Base-by-base conservation (phyloP, 2,329 filamentous ascomycete genomes). In the Fusarium graminum region DNA sequence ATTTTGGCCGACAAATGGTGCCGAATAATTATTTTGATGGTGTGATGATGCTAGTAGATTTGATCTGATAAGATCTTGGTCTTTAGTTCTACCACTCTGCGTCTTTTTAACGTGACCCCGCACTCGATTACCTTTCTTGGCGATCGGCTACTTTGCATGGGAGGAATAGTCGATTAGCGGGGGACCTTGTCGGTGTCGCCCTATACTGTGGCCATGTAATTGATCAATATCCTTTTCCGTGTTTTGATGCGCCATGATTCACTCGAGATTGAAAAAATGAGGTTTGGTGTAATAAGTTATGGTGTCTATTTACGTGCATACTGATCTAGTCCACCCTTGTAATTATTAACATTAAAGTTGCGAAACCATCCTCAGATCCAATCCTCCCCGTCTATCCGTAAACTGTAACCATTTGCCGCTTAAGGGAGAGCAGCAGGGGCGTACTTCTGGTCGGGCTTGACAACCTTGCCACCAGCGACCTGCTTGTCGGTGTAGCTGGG, bases 401-500 rank as follows among this genome's bases (percentile, higher is more conserved):
- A n/a, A 9, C 43, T 19, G 5, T 39, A 2, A 17, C 17, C 11
- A 1, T 39, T 10, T 11, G 2, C 3, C 10, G 50, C 42, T 54
- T 61, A 65, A 41, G 68, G 62, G 45, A 72, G 67, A 42, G 59
- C 17, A 60, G 63, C 63, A 30, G 78, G 76, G 26, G 78, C 67
- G 71, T 82, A 83, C 72, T 75, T 79, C 77, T 81, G 79, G 76
- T 86, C 79, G 19, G 83, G 83, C 46, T 73, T 79, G 64, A 85
- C 83, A 25, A 80, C 78, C 46, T 76, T 72, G 44, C 82, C 83
- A 41, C 65, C 72, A 54, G 63, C 74, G 10, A 86, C 74, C 75
- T 85, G 78, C 46, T 75, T 77, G 68, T 87, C 85, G 67, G 79
- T 83, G 72, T 86, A 87, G 39, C 80, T 77, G 26, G 85, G 83